phyloP scores from a whole-genome alignment of 345 rosid species.

The Linum tenue region DNA sequence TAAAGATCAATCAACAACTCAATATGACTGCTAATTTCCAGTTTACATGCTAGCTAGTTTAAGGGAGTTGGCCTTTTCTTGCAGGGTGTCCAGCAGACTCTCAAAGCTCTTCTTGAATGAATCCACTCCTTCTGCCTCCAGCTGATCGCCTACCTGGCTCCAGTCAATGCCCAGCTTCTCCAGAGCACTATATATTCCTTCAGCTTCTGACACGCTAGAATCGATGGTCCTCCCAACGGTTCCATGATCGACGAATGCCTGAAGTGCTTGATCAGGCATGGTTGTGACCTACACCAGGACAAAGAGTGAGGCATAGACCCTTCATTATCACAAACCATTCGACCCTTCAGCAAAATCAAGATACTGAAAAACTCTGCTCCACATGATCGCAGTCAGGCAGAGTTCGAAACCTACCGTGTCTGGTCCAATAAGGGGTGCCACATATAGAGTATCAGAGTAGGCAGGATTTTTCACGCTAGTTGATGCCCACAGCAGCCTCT shows the following conservation, averaged over 20 bases:
- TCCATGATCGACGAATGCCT: constrained; percentile 84
- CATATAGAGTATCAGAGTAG: constrained; percentile 80
- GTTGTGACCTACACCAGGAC: constrained; percentile 62
- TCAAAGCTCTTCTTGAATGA: constrained; percentile 92
- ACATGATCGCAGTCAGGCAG: background rate
- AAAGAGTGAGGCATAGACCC: background rate
- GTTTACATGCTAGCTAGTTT: constrained; percentile 56
- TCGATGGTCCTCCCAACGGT: constrained; percentile 82
- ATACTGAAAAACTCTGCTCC: background rate
- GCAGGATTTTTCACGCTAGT: constrained; percentile 98
- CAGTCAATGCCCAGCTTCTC: constrained; percentile 96
- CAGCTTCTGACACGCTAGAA: constrained; percentile 73
- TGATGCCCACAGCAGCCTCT: constrained; percentile 91
- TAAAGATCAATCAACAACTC: background rate
- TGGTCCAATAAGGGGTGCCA: constrained; percentile 89
- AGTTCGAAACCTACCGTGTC: constrained; percentile 45
- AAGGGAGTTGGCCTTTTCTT: constrained; percentile 91
- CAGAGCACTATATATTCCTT: constrained; percentile 87
- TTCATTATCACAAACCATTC: background rate
- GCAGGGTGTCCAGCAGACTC: constrained; percentile 81
- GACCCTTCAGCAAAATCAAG: constrained; percentile 1
- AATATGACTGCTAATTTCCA: too few relatives aligned
- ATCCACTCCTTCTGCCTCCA: constrained; percentile 86
- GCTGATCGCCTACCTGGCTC: constrained; percentile 67
- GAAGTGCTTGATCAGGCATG: constrained; percentile 98